Evolutionary conservation across 2,329 filamentous ascomycete species (phyloP), one percentile per base, ranked within the genome.

Genomic region (Ophiocordyceps camponoti-saundersi): DNA sequence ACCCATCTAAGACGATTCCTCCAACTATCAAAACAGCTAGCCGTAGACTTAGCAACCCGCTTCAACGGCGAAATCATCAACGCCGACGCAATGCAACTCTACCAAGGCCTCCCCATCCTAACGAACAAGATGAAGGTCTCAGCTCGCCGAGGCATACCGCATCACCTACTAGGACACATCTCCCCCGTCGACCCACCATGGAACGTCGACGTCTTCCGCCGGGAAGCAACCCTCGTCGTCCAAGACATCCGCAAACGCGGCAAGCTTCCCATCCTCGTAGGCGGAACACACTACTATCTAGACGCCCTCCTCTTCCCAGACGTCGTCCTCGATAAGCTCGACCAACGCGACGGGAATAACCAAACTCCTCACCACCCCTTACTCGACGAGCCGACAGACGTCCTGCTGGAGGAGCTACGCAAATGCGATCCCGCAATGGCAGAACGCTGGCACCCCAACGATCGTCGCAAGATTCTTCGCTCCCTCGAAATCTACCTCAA

Each of bases 81-180:
- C 60, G 86, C 86, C 44, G 92, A 98, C 70, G 92, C 92, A 39
- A 95, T 98, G 88, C 92, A 98, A 61, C 80, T 98, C 66, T 98
- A 98, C 62, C 75, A 77, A 46, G 92, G 92, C 3, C 69, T 98
- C 42, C 88, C 92, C 6, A 82, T 96, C 52, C 90, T 96, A 55
- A 98, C 92, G 23, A 98, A 98, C 63, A 94, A 96, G 61, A 84
- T 96, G 49, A 77, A 85, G 0, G 46, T 59, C 1, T 72, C 79
- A 20, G 90, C 96, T 60, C 80, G 80, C 56, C 75, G 82, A 50
- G 85, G 82, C 11, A 71, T 98, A 12, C 82, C 84, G 4, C 92
- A 98, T 59, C 90, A 98, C 62, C 69, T 98, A 3, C 74, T 98
- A 22, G 86, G 85, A 46, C 81, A 80, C 52, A 81, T 96, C 47